A percentile compares a stretch with the other conserved stretches of the same genome.
Conservation (phyloP, 139 green algal species). For the Asterochloris erici region DNA sequence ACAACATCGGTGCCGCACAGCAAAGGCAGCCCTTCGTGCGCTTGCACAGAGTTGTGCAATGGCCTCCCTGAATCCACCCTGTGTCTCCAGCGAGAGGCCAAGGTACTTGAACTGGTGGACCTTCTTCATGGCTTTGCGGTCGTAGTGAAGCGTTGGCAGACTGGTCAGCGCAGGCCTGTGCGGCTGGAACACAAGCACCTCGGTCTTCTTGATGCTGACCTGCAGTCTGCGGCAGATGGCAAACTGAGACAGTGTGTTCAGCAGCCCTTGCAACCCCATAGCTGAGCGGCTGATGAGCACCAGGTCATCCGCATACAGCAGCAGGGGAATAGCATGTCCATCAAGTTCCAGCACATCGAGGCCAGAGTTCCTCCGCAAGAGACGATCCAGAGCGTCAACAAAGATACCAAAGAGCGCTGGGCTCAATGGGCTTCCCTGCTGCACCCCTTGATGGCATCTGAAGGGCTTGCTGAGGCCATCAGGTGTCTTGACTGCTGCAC, state of each 20-base stretch:
- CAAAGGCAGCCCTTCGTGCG: not conserved
- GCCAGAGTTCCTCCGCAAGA: not conserved
- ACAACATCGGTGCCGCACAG: not conserved
- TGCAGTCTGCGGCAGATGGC: not conserved
- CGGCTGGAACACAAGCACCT: conserved; percentile 3
- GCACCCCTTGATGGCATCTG: conserved; percentile 6
- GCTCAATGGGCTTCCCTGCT: conserved; percentile 13
- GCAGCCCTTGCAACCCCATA: not conserved
- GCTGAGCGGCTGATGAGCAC: conserved; percentile 1
- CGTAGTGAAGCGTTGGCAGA: not conserved
- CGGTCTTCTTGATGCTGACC: conserved; percentile 10
- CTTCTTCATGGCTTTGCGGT: not conserved
- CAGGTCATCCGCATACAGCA: conserved; percentile 22
- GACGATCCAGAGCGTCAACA: conserved; percentile 1
- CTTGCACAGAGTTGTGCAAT: not conserved
- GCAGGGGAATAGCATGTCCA: conserved; percentile 1
- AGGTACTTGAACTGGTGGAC: conserved; percentile 8
- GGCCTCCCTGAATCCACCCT: not conserved
- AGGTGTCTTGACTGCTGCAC: not conserved
- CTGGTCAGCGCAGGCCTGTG: not conserved
- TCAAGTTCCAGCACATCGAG: not conserved
- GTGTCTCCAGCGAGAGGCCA: not conserved
- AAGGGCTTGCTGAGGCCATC: not conserved
- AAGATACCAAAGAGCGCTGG: conserved; percentile 10
- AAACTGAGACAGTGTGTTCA: not conserved